Conservation (phyloP, 23 red algal genomes). For the Gracilaria vermiculophylla region DNA sequence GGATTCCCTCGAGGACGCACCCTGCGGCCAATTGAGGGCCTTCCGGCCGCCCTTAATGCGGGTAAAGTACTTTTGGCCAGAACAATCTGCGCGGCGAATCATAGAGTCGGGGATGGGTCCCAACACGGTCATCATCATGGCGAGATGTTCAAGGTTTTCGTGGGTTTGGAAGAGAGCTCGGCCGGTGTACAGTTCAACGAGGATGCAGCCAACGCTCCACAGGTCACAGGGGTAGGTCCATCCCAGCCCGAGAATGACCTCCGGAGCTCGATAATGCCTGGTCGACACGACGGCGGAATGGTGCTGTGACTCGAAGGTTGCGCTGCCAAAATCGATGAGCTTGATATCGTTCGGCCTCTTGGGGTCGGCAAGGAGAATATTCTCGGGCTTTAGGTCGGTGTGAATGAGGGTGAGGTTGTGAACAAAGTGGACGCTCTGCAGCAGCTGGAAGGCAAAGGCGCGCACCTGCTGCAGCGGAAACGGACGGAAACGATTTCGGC, state of each 20-base stretch:
- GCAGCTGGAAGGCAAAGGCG: conserved; percentile 75
- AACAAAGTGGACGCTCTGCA: conserved; percentile 84
- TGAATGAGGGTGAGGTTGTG: conserved; percentile 86
- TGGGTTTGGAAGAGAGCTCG: conserved; percentile 88
- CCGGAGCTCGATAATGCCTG: conserved; percentile 90
- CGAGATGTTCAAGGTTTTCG: conserved; percentile 83
- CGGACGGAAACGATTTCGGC: conserved; percentile 77
- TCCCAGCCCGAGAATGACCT: conserved; percentile 93
- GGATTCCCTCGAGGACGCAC: conserved; percentile 58
- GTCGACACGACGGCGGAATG: conserved; percentile 83
- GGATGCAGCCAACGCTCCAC: conserved; percentile 97
- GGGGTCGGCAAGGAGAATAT: conserved; percentile 69
- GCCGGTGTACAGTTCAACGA: conserved; percentile 90
- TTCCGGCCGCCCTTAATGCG: conserved; percentile 32
- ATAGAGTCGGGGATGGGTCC: conserved; percentile 82
- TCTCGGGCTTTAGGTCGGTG: conserved; percentile 98
- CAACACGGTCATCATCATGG: conserved; percentile 81
- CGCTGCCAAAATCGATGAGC: conserved; percentile 98
- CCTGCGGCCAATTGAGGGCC: conserved; percentile 70
- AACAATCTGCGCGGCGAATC: conserved; percentile 56
- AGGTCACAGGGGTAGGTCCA: conserved; percentile 88
- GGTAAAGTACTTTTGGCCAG: conserved; percentile 59
- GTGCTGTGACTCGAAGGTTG: conserved; percentile 78
- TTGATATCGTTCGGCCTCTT: conserved; percentile 67
- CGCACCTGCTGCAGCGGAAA: conserved; percentile 75